A percentile compares a stretch with the other conserved stretches of the same genome.
Evolutionary conservation across 2,329 filamentous ascomycete genomes (phyloP).

Genomic region (Fusarium sublunatum): DNA sequence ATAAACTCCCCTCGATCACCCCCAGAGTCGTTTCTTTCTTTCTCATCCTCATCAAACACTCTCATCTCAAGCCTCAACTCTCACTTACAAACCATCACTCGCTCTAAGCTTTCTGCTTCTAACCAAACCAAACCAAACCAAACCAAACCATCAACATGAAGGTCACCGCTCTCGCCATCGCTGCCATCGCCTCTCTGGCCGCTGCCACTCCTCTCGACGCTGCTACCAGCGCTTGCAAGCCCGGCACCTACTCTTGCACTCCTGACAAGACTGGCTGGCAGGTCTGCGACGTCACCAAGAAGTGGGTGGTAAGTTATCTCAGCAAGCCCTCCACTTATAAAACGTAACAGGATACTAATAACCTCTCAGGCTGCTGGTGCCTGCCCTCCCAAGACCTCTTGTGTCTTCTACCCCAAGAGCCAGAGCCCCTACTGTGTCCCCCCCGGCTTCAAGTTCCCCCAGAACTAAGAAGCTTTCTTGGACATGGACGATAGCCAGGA

Average conservation of each 20-base stretch:
- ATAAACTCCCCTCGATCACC: constrained; percentile 16
- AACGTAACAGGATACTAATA: neutral
- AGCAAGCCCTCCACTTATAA: too few species aligned
- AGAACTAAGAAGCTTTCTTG: constrained; percentile 23
- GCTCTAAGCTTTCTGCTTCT: constrained; percentile 10
- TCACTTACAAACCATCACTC: constrained; percentile 22
- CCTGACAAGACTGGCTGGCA: constrained; percentile 47
- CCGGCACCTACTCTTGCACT: constrained; percentile 52
- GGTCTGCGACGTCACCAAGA: constrained; percentile 47
- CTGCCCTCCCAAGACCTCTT: constrained; percentile 52
- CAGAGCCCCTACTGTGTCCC: constrained; percentile 55
- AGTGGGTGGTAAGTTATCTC: constrained; percentile 50
- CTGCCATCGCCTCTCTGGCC: constrained; percentile 40
- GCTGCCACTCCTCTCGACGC: constrained; percentile 34
- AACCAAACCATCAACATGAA: constrained; percentile 46
- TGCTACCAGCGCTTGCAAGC: constrained; percentile 43
- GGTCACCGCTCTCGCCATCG: constrained; percentile 41
- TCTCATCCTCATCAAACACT: constrained; percentile 29
- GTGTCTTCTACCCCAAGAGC: constrained; percentile 52
- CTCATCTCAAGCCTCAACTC: constrained; percentile 18
- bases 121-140: constrained; percentile 12
- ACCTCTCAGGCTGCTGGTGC: constrained; percentile 46
- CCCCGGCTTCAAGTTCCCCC: constrained; percentile 47
- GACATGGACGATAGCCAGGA: constrained; percentile 13
- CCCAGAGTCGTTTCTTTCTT: constrained; percentile 2